Percentiles rank a stretch among this genome's conserved stretches.
Conservation (phyloP, 148 eudicot species). For the Cornus florida region DNA sequence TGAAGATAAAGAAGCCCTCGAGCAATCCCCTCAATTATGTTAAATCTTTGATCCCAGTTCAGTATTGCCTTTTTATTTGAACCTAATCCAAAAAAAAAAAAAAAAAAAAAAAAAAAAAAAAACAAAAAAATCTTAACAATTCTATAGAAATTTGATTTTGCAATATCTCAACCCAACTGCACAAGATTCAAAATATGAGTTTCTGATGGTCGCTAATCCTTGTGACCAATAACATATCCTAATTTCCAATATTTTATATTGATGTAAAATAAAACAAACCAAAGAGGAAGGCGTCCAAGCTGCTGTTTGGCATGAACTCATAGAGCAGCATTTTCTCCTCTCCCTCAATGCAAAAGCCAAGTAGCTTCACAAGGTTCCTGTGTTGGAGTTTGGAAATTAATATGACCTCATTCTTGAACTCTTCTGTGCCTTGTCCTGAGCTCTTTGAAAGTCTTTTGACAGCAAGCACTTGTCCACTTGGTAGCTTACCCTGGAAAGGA, state of each 20-base stretch:
- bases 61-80: neutral
- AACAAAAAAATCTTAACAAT: no score
- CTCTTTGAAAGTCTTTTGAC: conserved; percentile 5
- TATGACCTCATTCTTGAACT: neutral
- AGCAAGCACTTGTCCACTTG: neutral
- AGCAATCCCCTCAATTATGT: neutral
- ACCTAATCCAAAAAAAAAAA: neutral
- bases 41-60: neutral
- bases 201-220: no score
- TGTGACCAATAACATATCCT: no score
- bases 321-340: conserved; percentile 4
- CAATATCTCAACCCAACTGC: no score
- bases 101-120: no score
- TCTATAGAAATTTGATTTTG: no score
- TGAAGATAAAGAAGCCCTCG: neutral
- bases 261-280: neutral
- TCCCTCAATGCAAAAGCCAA: neutral
- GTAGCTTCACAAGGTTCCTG: conserved; percentile 8
- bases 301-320: neutral
- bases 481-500: neutral
- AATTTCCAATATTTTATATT: no score
- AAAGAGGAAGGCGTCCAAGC: neutral
- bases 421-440: conserved; percentile 1
- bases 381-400: conserved; percentile 10
- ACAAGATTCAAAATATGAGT: no score